Evolutionary conservation across 257 asterid genomes (phyloP), one percentile per base, ranked within the genome.

Genomic region (Ocimum tenuiflorum): DNA sequence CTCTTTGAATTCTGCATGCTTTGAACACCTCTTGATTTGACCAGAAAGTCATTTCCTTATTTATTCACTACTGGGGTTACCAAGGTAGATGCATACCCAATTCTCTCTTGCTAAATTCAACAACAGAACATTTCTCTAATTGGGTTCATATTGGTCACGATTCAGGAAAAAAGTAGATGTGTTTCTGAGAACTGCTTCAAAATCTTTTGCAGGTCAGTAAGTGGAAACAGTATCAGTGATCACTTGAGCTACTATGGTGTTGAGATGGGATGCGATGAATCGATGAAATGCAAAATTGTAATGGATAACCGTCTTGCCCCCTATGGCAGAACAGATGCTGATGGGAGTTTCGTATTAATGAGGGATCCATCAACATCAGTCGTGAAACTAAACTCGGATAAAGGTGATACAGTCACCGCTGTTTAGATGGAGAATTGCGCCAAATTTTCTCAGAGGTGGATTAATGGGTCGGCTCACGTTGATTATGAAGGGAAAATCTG

Each of bases 201-300:
- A 59, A 46, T 42, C 22, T 56, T 69, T 66, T 72, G 73, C 87
- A 94, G 99, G 81, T 90, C 97, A 0, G 99, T 94, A 54, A 48
- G 77, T 12, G 99, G 99, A 71, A 85, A 83, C 82, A 94, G 99
- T 61, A 88, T 94, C 42, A 55, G 74, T 2, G 99, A 94, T 74
- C 99, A 94, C 78, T 65, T 94, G 81, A 9, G 61, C 5, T 94
- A 94, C 69, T 94, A 59, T 18, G 95, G 88, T 13, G 81, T 94
- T 60, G 70, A 78, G 79, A 72, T 94, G 88, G 96, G 95, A 60
- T 83, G 95, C 17, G 85, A 82, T 20, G 72, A 72, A 17, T 64
- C 83, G 3, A 79, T 64, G 19, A 48, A 78, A 6, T 94, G 99
- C 81, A 88, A 75, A 73, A 83, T 94, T 17, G 77, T 88, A 72